phyloP scores from a whole-genome alignment of 176 grass and related monocot genomes.

The Rhynchospora pubera region DNA sequence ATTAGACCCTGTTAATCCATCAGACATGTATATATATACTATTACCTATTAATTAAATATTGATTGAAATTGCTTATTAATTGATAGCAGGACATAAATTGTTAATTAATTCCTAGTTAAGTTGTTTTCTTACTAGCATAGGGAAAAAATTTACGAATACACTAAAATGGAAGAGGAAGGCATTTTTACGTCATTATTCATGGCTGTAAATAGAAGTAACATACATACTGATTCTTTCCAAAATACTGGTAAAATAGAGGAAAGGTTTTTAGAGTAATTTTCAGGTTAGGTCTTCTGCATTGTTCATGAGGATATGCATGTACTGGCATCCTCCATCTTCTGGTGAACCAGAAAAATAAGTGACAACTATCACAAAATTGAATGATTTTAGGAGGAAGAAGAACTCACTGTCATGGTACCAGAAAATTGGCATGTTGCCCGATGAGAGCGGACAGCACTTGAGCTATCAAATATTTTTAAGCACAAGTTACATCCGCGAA shows the following conservation, averaged over 20 bases:
- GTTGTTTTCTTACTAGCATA: neutral
- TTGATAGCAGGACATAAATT: neutral
- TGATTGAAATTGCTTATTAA: neutral
- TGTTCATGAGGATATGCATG: neutral
- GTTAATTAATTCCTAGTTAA: neutral
- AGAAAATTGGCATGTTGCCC: constrained; percentile 16
- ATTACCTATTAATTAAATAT: neutral
- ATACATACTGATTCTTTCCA: neutral
- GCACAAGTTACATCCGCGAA: constrained; percentile 50
- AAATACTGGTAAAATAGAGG: neutral
- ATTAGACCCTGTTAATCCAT: constrained; percentile 10
- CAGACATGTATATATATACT: neutral
- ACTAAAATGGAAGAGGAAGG: neutral
- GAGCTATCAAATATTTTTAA: constrained; percentile 35
- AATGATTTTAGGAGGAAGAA: neutral
- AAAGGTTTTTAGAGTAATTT: neutral
- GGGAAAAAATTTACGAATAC: neutral
- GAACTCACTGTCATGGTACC: constrained; percentile 1
- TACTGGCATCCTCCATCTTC: neutral
- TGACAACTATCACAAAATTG: neutral
- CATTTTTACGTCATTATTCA: neutral
- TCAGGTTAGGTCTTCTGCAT: neutral
- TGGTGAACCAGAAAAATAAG: neutral
- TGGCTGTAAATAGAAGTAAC: neutral
- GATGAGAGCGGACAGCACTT: constrained; percentile 20